Evolutionary conservation across 331 rosid species (phyloP).

Genomic region (Malus hybrid): DNA sequence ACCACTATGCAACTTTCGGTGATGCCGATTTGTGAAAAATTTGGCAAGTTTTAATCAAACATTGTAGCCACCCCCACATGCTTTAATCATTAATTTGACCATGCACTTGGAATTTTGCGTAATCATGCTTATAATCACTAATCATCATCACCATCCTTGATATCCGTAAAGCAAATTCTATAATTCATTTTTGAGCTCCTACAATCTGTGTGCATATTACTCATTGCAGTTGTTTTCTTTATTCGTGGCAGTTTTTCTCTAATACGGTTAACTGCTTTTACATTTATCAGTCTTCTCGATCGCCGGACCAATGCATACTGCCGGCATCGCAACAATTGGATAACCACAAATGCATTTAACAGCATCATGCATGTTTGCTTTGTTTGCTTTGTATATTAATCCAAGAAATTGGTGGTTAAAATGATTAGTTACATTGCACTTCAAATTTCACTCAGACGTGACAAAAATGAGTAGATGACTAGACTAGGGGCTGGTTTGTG

Average conservation of each 20-base stretch:
- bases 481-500: neutral
- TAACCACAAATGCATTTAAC: too few species aligned
- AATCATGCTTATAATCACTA: constrained; percentile 25
- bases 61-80: constrained; percentile 29
- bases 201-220: neutral
- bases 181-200: neutral
- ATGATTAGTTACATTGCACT: neutral
- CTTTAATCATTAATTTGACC: constrained; percentile 46
- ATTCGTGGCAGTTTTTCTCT: neutral
- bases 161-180: neutral
- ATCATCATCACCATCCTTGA: constrained; percentile 10
- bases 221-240: too few species aligned
- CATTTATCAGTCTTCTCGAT: too few species aligned
- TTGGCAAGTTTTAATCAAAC: neutral
- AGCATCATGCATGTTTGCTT: neutral
- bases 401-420: neutral
- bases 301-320: too few species aligned
- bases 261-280: too few species aligned
- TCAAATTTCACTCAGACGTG: neutral
- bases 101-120: constrained; percentile 29
- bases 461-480: neutral
- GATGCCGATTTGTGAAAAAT: constrained; percentile 28
- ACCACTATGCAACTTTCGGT: constrained; percentile 53
- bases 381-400: neutral
- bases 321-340: too few species aligned